Evolutionary conservation across 2,329 filamentous ascomycete species (phyloP).

Genomic region (Penicillium oxalicum): DNA sequence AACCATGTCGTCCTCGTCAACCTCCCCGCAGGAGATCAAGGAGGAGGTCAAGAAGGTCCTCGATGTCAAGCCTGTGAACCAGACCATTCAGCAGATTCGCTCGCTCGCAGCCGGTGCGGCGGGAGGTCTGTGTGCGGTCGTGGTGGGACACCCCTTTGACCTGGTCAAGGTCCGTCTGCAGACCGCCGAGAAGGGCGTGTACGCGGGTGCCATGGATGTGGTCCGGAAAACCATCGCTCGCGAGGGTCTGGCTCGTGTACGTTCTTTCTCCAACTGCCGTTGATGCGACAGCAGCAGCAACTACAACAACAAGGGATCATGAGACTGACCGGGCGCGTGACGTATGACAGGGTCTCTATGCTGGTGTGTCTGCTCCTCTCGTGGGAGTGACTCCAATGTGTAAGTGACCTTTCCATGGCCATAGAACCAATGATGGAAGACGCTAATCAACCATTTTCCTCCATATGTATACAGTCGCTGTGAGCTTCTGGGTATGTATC

Average conservation of each 20-base stretch:
- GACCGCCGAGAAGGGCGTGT: conserved; percentile 90
- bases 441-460: conserved; percentile 2
- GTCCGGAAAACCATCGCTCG: conserved; percentile 80
- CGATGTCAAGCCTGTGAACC: conserved; percentile 30
- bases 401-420: conserved; percentile 48
- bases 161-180: conserved; percentile 96
- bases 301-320: background rate
- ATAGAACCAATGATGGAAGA: background rate
- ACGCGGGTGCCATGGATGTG: conserved; percentile 84
- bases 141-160: conserved; percentile 95
- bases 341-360: conserved; percentile 67
- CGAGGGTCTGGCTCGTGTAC: conserved; percentile 64
- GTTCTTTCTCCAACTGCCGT: conserved; percentile 3
- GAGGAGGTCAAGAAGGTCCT: conserved; percentile 24
- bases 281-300: too few relatives aligned
- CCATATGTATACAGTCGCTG: conserved; percentile 48
- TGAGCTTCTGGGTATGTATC: conserved; percentile 58
- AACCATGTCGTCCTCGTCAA: conserved; percentile 29
- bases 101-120: conserved; percentile 86
- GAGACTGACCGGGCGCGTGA: background rate
- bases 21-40: conserved; percentile 25
- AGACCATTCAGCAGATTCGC: conserved; percentile 60
- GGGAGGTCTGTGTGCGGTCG: conserved; percentile 85
- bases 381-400: conserved; percentile 98
- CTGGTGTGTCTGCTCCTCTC: conserved; percentile 90